Base-by-base conservation (phyloP, 1,139 yeast genomes). In the Saccharomyces hybrid region DNA sequence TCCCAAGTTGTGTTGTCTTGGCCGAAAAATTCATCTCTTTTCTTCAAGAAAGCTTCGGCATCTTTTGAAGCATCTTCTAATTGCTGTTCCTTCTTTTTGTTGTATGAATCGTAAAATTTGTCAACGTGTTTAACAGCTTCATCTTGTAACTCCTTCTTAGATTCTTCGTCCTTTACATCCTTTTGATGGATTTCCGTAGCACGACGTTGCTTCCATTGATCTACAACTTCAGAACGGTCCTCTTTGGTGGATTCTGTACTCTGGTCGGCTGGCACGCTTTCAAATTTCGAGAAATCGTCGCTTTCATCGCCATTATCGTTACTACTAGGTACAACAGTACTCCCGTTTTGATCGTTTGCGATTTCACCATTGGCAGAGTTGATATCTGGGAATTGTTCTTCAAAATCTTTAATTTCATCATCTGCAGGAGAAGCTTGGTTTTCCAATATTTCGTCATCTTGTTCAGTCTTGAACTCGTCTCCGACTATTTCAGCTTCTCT, bases 71-170 rank as follows among this genome's bases (percentile, higher is more conserved):
- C 23, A 19, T 19, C 23, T 19, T 19, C 23, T 19, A 19, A 19
- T 19, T 19, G 76, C 76, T 80, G 80, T 55, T 89, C 95, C 73
- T 84, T 88, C 75, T 93, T 93, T 67, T 79, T 77, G 73, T 89
- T 90, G 78, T 95, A 95, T 68, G 86, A 86, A 63, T 90, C 97
- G 73, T 95, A 95, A 73, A 93, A 93, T 62, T 88, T 97, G 70
- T 93, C 97, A 66, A 91, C 84, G 53, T 93, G 84, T 68, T 83
- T 82, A 66, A 84, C 82, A 13, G 99, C 99, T 60, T 85, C 84
- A 50, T 81, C 78, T 55, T 86, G 78, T 57, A 89, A 79, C 58
- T 85, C 91, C 49, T 77, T 76, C 69, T 87, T 82, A 69, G 83
- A 88, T 61, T 80, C 76, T 19, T 75, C 75, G 62, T 88, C 86